Evolutionary conservation across 805 yeast species (phyloP), one percentile per base, ranked within the genome.

Genomic region (Lipomyces spencermartinsiae): DNA sequence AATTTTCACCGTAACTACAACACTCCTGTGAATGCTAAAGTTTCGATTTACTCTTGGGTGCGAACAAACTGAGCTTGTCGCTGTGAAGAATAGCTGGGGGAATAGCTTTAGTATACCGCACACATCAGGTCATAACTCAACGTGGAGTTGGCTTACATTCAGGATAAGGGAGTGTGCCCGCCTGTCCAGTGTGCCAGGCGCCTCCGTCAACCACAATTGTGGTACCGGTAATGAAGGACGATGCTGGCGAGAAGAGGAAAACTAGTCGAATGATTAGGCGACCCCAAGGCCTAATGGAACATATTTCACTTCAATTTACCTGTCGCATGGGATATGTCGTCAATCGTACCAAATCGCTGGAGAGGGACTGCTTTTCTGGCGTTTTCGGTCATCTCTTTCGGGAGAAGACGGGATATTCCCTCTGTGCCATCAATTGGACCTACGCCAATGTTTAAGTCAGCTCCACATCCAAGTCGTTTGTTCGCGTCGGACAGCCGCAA

Each of bases 181-280:
- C 29, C 63, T 68, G 71, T 1, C 68, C 63, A 3, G 54, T 53
- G n/a, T 68, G 71, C 71, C 98, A 93, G 66, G 86, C 83, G 1
- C 89, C 98, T 62, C 98, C 98, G 79, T 93, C 98, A 4, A 94
- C 97, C 19, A 92, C 89, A 51, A 86, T 83, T 16, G 88, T 81
- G 4, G 92, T 86, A 16, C 98, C 98, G 14, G 90, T 88, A 37
- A 93, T 83, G 77, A 87, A 93, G 4, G 81, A 73, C 6, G 93
- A 92, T 4, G 97, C 97, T 1, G 89, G 90, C 60, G 97, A 90
- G 74, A 93, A 90, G 73, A 94, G 80, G 76, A 81, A 93, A 0
- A 91, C 91, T 65, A 51, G 14, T 4, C 5, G 2, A n/a, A 43
- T n/a, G 49, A 16, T 43, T 43, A 43, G 22, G 4, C 2, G 49